A percentile compares a stretch with the other conserved stretches of the same genome.
phyloP scores from a whole-genome alignment of 2,329 filamentous ascomycete species.

The Acrodontium crateriforme region DNA sequence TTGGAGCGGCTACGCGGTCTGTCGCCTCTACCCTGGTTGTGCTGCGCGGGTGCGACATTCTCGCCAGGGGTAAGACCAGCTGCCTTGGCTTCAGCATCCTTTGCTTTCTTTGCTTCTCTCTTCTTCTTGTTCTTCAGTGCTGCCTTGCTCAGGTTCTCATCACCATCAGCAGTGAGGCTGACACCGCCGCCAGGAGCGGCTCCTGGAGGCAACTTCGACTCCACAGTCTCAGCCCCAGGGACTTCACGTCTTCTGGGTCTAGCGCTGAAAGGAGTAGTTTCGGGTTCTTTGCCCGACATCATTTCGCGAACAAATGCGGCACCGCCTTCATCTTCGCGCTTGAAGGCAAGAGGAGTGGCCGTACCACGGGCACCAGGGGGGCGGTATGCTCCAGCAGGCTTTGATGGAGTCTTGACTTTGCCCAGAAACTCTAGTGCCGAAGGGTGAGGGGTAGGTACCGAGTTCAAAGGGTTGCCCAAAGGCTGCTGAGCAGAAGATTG shows the following conservation, averaged over 20 bases:
- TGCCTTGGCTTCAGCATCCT: conserved; percentile 56
- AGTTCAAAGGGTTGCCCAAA: conserved; percentile 55
- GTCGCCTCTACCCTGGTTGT: conserved; percentile 9
- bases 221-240: conserved; percentile 67
- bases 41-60: conserved; percentile 25
- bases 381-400: conserved; percentile 92
- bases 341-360: conserved; percentile 83
- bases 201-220: conserved; percentile 47
- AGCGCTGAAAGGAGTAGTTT: conserved; percentile 47
- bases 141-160: conserved; percentile 67
- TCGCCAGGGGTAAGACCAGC: conserved; percentile 32
- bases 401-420: conserved; percentile 84
- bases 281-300: conserved; percentile 33
- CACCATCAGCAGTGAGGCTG: conserved; percentile 50
- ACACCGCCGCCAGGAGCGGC: conserved; percentile 54
- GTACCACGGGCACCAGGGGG: conserved; percentile 86
- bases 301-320: conserved; percentile 77
- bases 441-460: conserved; percentile 62
- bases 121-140: conserved; percentile 98
- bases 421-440: conserved; percentile 73
- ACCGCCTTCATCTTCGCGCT: conserved; percentile 92
- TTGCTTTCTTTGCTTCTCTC: conserved; percentile 80
- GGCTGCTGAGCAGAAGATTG: conserved; percentile 48
- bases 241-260: conserved; percentile 56
- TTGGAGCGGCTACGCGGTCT: conserved; percentile 21